Base-by-base conservation (phyloP, 305 asterid species). In the Fraxinus baroniana region DNA sequence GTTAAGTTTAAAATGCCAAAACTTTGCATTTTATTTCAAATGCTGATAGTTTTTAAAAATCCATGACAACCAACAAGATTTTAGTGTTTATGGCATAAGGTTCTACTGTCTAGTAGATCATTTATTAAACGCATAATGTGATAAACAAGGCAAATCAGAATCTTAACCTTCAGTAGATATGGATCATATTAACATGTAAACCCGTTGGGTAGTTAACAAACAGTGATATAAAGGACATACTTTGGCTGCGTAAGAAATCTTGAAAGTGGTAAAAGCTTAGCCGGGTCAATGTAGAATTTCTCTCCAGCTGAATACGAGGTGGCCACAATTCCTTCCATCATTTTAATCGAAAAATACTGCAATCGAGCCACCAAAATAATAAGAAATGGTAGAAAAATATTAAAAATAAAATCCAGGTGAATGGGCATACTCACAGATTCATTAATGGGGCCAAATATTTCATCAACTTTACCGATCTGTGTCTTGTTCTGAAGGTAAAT, bases 291-390 rank as follows among this genome's bases (percentile, higher is more conserved):
- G 89, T 28, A 93, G 93, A 95, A 95, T 88, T 95, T 94, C 76
- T 95, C 99, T 0, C 98, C 98, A 0, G 90, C 81, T 12, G 91
- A 33, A 85, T 94, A 95, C 0, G 99, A 90, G 0, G 99, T 90
- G 0, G 99, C 98, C 9, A 95, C 93, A 68, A 94, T 92, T 44
- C 99, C 98, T 84, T 94, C 99, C 93, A 87, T 88, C 98, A 94
- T 95, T 86, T 95, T 94, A 71, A 94, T 77, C 3, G 98, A 96
- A 81, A 95, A 95, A 68, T 76, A 83, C 98, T 95, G 78, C 89
- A 90, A n/a, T 0, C 57, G 3, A 24, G 68, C 15, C 12, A 70
- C 37, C 75, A 70, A 77, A 60, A 22, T 60, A n/a, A 9, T 62
- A 22, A 66, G 60, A 83, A 32, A 24, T 12, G 32, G 10, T 41